These are phyloP conservation scores for Cyclotella baltica DNA, from an alignment of 108 stramenopile genomes.

Conservation along the genomic window DNA sequence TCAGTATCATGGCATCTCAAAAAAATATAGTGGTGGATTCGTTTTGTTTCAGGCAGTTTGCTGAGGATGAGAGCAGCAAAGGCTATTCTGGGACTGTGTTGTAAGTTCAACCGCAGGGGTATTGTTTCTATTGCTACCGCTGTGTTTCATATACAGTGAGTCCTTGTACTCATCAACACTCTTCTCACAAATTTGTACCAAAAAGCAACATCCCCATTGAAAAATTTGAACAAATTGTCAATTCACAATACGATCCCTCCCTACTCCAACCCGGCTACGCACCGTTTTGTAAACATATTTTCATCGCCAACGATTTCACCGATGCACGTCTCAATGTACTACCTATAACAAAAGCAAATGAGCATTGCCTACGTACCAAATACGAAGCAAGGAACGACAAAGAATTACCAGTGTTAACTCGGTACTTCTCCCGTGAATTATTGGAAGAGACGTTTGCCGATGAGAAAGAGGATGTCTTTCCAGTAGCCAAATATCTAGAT, in stretches of 20 bases:
- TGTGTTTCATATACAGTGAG: too few species aligned
- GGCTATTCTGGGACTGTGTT: slow-evolving; percentile 78
- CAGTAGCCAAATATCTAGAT: slow-evolving; percentile 90
- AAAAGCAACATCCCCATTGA: slow-evolving; percentile 54
- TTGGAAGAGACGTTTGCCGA: slow-evolving; percentile 11
- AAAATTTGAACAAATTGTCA: slow-evolving; percentile 81
- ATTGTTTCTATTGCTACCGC: too few species aligned
- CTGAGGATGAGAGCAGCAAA: slow-evolving; percentile 59
- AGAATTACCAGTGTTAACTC: slow-evolving; percentile 91
- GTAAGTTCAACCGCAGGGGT: too few species aligned
- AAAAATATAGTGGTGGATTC: slow-evolving; percentile 80
- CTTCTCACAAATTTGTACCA: too few species aligned
- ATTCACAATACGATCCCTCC: slow-evolving; percentile 63
- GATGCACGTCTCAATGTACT: slow-evolving; percentile 77
- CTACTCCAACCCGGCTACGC: slow-evolving; percentile 93
- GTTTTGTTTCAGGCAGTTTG: slow-evolving; percentile 87
- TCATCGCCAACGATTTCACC: slow-evolving; percentile 89
- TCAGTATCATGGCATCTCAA: too few species aligned
- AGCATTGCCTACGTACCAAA: slow-evolving; percentile 75
- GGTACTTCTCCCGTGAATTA: slow-evolving; percentile 77
- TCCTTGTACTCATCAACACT: too few species aligned
- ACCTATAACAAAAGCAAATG: slow-evolving; percentile 84
- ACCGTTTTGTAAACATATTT: slow-evolving; percentile 99
- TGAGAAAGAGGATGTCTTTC: slow-evolving; percentile 57
- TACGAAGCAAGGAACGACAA: slow-evolving; percentile 93